phyloP scores from a whole-genome alignment of 2,329 filamentous ascomycete species.

The Fusarium brevicatenulatum region DNA sequence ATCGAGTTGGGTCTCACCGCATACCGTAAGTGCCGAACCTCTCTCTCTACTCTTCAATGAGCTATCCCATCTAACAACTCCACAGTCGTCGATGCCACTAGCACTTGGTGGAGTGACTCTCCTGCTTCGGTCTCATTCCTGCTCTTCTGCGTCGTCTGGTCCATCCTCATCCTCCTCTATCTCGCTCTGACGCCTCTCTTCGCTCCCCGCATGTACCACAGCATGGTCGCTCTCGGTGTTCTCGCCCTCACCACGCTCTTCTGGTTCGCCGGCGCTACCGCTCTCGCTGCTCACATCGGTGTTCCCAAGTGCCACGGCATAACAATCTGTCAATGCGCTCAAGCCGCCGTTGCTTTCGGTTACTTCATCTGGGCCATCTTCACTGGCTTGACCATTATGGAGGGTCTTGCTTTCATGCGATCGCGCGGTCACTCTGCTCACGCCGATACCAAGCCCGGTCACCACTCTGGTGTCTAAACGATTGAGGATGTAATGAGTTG shows the following conservation, averaged over 20 bases:
- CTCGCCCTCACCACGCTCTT: slow-evolving; percentile 83
- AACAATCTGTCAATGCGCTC: slow-evolving; percentile 66
- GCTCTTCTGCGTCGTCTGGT: slow-evolving; percentile 83
- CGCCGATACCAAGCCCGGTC: slow-evolving; percentile 44
- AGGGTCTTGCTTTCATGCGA: slow-evolving; percentile 56
- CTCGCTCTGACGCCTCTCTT: slow-evolving; percentile 74
- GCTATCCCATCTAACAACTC: slow-evolving; percentile 7
- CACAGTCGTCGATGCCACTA: slow-evolving; percentile 44
- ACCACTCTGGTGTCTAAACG: slow-evolving; percentile 26
- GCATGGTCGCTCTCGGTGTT: slow-evolving; percentile 71
- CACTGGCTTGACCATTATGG: slow-evolving; percentile 58
- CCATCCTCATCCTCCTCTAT: slow-evolving; percentile 75
- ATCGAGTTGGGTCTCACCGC: slow-evolving; percentile 80
- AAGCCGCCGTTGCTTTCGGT: slow-evolving; percentile 73
- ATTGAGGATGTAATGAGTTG: neutral
- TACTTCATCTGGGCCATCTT: slow-evolving; percentile 71
- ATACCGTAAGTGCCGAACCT: slow-evolving; percentile 67
- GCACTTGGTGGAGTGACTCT: neutral
- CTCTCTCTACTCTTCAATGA: neutral
- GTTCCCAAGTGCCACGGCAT: slow-evolving; percentile 63
- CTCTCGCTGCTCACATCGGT: slow-evolving; percentile 73
- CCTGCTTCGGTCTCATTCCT: slow-evolving; percentile 63
- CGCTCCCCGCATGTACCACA: slow-evolving; percentile 69
- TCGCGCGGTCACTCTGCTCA: slow-evolving; percentile 51
- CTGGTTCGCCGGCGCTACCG: slow-evolving; percentile 90